Base-by-base conservation (phyloP, 2,329 filamentous ascomycete species). In the Calonectria montana region DNA sequence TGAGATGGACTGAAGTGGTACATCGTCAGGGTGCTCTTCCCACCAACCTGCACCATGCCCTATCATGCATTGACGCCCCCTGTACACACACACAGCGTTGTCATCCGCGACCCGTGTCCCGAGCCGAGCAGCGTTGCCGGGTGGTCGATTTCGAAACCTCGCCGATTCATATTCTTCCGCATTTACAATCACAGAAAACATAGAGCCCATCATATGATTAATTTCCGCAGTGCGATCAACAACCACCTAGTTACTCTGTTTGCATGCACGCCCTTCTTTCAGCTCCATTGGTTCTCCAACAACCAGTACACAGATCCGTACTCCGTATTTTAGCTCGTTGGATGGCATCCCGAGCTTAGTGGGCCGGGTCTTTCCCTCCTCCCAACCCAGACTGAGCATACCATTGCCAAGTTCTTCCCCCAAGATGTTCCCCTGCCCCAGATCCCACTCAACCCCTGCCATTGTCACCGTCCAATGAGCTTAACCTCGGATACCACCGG, bases 61-160 rank as follows among this genome's bases (percentile, higher is more conserved):
- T 35, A 8, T 35, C 31, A 27, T 61, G 29, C 37, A 21, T 29
- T 10, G 31, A 21, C 27, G 48, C 41, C 39, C 68, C 62, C 59
- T 31, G 37, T 23, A 27, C 2, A 29, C 37, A 48, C 61, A 23
- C 41, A 48, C 61, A 23, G 31, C 13, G 7, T 65, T 48, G 61
- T 69, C 67, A 69, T 50, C 29, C 67, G 50, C 55, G 39, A 39
- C 39, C 55, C 21, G 45, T 65, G 21, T 39, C 47, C 67, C 67
- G 67, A 59, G 25, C 67, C 67, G 61, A 65, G 15, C n/a, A 41
- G 25, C 61, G 47, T 55, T 69, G 43, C 67, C 67, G 67, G 59
- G 48, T 25, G 31, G 23, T 48, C 41, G 35, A 23, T 65, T 23
- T 48, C 48, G 67, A 59, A 23, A 18, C n/a, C 21, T 69, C 48